Evolutionary conservation across 2,329 filamentous ascomycete species (phyloP).

Genomic region (Fusarium sp.): DNA sequence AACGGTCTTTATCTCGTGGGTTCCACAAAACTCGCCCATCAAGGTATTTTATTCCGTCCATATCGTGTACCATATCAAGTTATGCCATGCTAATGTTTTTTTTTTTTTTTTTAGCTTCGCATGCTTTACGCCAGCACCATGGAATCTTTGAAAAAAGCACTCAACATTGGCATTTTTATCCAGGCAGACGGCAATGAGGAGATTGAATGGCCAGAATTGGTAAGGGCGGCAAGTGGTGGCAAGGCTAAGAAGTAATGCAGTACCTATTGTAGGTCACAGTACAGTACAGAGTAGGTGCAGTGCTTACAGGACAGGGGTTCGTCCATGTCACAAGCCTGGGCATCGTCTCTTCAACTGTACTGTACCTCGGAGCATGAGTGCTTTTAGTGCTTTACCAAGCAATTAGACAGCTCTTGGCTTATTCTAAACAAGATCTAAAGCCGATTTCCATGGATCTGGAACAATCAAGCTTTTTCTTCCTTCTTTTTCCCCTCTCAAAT

Average conservation of each 20-base stretch:
- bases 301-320: neutral
- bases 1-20: slow-evolving; percentile 37
- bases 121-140: slow-evolving; percentile 40
- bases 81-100: neutral
- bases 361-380: neutral
- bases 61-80: neutral
- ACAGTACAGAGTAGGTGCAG: too few relatives aligned
- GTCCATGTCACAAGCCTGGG: neutral
- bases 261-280: too few relatives aligned
- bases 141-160: slow-evolving; percentile 35
- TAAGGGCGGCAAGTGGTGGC: slow-evolving; percentile 23
- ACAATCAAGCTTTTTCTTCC: slow-evolving; percentile 20
- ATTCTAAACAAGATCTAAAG: neutral
- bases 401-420: neutral
- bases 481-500: neutral
- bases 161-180: slow-evolving; percentile 29
- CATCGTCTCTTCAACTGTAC: neutral
- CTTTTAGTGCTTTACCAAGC: neutral
- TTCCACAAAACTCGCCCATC: slow-evolving; percentile 21
- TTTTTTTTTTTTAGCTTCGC: slow-evolving; percentile 13
- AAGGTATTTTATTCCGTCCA: slow-evolving; percentile 18
- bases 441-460: slow-evolving; percentile 11
- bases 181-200: slow-evolving; percentile 31
- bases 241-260: slow-evolving; percentile 9
- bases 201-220: slow-evolving; percentile 23